Percentiles rank a stretch among this genome's conserved stretches.
Evolutionary conservation across 306 rosid genomes (phyloP).

Genomic region (Quercus wislizeni): DNA sequence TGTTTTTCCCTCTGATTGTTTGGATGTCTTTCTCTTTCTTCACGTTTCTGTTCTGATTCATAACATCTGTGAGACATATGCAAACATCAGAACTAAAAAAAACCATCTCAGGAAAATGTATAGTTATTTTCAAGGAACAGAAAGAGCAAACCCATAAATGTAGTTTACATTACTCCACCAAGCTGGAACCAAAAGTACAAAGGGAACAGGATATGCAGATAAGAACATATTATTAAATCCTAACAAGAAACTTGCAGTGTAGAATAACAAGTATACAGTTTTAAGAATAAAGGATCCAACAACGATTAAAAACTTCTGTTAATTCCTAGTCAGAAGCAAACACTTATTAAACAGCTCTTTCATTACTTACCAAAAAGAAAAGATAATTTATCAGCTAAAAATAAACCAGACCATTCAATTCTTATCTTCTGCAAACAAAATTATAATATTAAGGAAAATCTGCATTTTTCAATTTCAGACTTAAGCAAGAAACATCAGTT

Average conservation of each 20-base stretch:
- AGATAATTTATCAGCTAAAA: neutral
- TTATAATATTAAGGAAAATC: neutral
- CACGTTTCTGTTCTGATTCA: conserved; percentile 78
- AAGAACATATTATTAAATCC: neutral
- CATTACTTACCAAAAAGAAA: neutral
- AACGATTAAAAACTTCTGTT: neutral
- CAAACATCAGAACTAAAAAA: neutral
- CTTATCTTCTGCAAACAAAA: neutral
- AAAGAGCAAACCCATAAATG: neutral
- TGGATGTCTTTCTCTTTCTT: conserved; percentile 93
- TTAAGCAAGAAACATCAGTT: neutral
- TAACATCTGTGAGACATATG: conserved; percentile 55
- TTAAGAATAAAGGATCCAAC: neutral
- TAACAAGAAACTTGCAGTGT: neutral
- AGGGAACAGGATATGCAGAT: too few relatives aligned
- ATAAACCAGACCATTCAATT: neutral
- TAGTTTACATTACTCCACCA: neutral
- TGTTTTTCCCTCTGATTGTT: conserved; percentile 85
- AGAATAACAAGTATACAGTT: neutral
- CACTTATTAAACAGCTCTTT: neutral
- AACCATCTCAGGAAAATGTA: neutral
- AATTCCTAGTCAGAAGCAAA: neutral
- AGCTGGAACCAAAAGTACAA: neutral
- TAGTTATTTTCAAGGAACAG: neutral
- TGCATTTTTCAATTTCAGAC: neutral